phyloP scores from a whole-genome alignment of 495 filamentous ascomycete genomes.

The Pyrenula massariospora region DNA sequence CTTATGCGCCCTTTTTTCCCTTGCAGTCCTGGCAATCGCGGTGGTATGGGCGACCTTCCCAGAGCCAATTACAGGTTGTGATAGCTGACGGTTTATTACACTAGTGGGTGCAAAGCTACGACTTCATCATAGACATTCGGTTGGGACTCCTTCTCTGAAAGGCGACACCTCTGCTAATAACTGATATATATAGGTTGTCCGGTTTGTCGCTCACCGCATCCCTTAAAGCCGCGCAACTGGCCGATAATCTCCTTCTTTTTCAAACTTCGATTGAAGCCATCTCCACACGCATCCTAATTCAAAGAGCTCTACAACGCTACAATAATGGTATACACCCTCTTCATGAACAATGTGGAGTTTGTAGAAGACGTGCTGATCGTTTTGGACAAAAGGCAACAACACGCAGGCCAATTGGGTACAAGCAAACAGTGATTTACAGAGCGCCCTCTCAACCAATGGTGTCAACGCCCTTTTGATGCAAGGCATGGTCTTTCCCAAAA shows the following conservation, averaged over 20 bases:
- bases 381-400: slow-evolving; percentile 24
- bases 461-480: slow-evolving; percentile 46
- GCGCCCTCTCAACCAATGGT: slow-evolving; percentile 42
- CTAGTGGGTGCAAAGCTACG: slow-evolving; percentile 62
- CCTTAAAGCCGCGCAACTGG: slow-evolving; percentile 70
- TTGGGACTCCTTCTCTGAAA: slow-evolving; percentile 15
- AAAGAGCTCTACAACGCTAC: slow-evolving; percentile 48
- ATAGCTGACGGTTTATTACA: slow-evolving; percentile 15
- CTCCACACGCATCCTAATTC: slow-evolving; percentile 55
- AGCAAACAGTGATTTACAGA: slow-evolving; percentile 44
- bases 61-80: neutral
- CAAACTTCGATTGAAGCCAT: slow-evolving; percentile 57
- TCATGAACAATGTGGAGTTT: neutral
- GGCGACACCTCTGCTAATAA: slow-evolving; percentile 1
- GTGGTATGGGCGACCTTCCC: slow-evolving; percentile 31
- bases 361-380: neutral
- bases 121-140: slow-evolving; percentile 56
- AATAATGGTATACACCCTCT: slow-evolving; percentile 26
- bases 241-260: slow-evolving; percentile 62
- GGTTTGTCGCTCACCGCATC: slow-evolving; percentile 67
- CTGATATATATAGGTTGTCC: slow-evolving; percentile 20
- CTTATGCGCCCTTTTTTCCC: slow-evolving; percentile 52
- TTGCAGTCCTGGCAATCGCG: slow-evolving; percentile 53
- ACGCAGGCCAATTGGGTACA: slow-evolving; percentile 41
- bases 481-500: slow-evolving; percentile 52